Evolutionary conservation across 2,329 filamentous ascomycete species (phyloP).

Genomic region (Cladophialophora immunda): DNA sequence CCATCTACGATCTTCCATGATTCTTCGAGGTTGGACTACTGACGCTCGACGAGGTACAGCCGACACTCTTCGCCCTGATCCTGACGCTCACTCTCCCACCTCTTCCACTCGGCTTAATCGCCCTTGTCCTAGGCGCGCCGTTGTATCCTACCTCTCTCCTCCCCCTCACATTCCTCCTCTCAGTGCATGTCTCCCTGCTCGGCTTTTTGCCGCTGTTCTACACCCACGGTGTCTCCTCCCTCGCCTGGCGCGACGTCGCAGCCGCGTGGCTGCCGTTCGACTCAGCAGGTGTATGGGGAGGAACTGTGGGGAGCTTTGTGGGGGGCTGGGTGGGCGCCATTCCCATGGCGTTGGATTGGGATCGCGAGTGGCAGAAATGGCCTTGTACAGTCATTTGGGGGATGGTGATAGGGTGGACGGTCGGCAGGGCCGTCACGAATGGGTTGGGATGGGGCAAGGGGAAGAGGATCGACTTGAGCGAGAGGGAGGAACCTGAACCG

Average conservation of each 20-base stretch:
- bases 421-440: slow-evolving; percentile 58
- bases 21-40: background rate
- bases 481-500: slow-evolving; percentile 30
- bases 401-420: slow-evolving; percentile 77
- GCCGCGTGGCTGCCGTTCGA: slow-evolving; percentile 78
- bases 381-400: slow-evolving; percentile 90
- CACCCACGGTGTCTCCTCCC: slow-evolving; percentile 77
- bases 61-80: slow-evolving; percentile 65
- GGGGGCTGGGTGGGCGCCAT: slow-evolving; percentile 94
- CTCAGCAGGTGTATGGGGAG: slow-evolving; percentile 76
- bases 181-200: slow-evolving; percentile 82
- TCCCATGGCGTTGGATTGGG: slow-evolving; percentile 96
- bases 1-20: background rate
- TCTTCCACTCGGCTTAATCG: slow-evolving; percentile 65
- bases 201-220: slow-evolving; percentile 83
- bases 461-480: slow-evolving; percentile 40
- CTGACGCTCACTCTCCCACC: slow-evolving; percentile 63
- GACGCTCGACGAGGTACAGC: slow-evolving; percentile 22
- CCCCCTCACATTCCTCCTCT: slow-evolving; percentile 78
- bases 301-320: slow-evolving; percentile 76
- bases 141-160: slow-evolving; percentile 75
- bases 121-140: slow-evolving; percentile 87
- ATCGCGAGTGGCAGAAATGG: slow-evolving; percentile 99
- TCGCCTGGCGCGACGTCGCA: slow-evolving; percentile 75
- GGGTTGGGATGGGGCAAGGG: slow-evolving; percentile 34